Evolutionary conservation across 1,284 basidiomycete genomes (phyloP), one percentile per base, ranked within the genome.

Genomic region (Cronartium quercuum): DNA sequence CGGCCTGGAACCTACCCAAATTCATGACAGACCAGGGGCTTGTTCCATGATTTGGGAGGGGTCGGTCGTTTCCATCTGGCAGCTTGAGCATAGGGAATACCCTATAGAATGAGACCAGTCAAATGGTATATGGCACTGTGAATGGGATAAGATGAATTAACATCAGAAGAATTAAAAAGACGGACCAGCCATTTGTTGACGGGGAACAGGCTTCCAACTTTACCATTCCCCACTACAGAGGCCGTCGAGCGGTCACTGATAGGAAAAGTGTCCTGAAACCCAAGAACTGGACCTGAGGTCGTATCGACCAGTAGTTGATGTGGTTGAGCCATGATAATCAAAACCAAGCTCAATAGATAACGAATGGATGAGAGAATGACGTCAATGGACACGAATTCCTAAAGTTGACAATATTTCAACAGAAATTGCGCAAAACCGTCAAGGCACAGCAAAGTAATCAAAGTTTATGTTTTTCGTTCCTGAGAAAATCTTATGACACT

Each of bases 11-110:
- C 63, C 29, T 34, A 73, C 69, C 69, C 69, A 29, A 73, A 73
- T 58, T 73, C 15, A 13, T 37, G 24, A 41, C 69, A 73, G 21
- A 57, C 9, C 24, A 73, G n/a, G 24, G 61, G 62, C 21, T 64
- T 63, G 15, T n/a, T 38, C 69, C 69, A 73, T 37, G 69, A 51
- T 15, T 44, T 38, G 47, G 62, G 62, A 2, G 69, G 61, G 21
- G n/a, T 6, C 2, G 62, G 61, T 65, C 51, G 21, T 58, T 73
- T 64, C 69, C 69, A 73, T 40, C 69, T 42, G 37, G 55, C 55
- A 5, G 69, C 61, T 73, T 73, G 62, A 12, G 42, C 69, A 41
- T 73, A 73, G 41, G 69, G 69, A 15, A 73, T 35, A 58, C 69
- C 69, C 69, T 73, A 15, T 1, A 44, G 15, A 6, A 44, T 1